Evolutionary conservation across 495 filamentous ascomycete species (phyloP), one percentile per base, ranked within the genome.

Genomic region (Immersiella caudata): DNA sequence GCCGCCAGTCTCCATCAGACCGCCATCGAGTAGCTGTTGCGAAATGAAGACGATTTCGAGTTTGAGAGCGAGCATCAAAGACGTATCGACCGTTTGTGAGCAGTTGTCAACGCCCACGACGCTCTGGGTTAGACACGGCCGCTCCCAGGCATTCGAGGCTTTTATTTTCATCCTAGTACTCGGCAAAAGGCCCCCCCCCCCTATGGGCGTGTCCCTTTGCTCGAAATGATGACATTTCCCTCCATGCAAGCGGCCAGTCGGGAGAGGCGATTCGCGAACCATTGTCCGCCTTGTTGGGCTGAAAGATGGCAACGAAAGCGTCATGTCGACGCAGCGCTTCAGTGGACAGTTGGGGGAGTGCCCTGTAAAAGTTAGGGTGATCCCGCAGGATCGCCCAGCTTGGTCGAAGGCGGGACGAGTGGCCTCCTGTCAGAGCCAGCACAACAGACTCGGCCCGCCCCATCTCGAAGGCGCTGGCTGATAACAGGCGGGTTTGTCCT

Each of bases 401-500:
- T 5, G 5, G 40, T 46, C 16, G 9, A 2, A 4, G 11, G 14
- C 14, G 40, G 16, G 9, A 4, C 4, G 5, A 18, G 11, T 2
- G 40, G 11, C 40, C 11, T 46, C 40, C 11, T 14, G 40, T 46
- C 40, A 14, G 9, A 29, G 6, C 1, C 25, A 8, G 56, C 11
- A n/a, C 26, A 59, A 20, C 2, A 59, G 1, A 27, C 56, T 9
- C 24, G 8, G 2, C 24, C 33, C 20, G 7, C n/a, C 11, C 60
- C 5, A 18, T n/a, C 55, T 9, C 35, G 56, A 61, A 64, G 56
- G 46, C 61, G 70, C 52, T 12, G 51, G 14, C 52, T 59, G 25
- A 8, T 67, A 6, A 63, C 69, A 11, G 26, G 67, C 14, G 67
- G 46, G 11, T 22, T 65, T 11, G 35, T 62, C 20, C 64, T 56